Evolutionary conservation across 805 yeast species (phyloP).

Genomic region (Candida boleticola): DNA sequence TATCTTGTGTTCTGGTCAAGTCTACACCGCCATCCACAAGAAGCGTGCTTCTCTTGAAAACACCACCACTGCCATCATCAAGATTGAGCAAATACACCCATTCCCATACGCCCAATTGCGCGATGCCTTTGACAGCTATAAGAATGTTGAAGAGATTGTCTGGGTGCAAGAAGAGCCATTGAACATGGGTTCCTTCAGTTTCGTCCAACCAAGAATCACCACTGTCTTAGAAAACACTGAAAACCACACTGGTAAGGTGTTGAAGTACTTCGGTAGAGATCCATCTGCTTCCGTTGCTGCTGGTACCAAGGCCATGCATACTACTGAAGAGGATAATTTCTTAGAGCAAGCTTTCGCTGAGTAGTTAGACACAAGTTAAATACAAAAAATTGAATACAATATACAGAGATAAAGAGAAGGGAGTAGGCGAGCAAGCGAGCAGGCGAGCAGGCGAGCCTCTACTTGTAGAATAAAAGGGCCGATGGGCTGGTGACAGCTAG

Average conservation of each 20-base stretch:
- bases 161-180: constrained; percentile 99
- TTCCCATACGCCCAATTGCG: constrained; percentile 96
- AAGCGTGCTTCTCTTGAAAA: constrained; percentile 75
- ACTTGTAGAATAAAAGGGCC: too few species aligned
- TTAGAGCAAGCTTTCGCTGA: constrained; percentile 65
- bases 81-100: constrained; percentile 94
- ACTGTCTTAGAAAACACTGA: constrained; percentile 77
- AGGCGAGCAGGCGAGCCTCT: too few species aligned
- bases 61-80: constrained; percentile 83
- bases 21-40: constrained; percentile 87
- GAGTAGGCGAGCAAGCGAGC: too few species aligned
- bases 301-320: constrained; percentile 87
- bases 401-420: too few species aligned
- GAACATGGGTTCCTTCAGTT: constrained; percentile 91
- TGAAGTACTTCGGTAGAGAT: constrained; percentile 95
- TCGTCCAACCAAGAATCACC: constrained; percentile 75
- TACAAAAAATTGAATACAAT: constrained; percentile 1
- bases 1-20: constrained; percentile 89
- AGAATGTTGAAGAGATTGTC: constrained; percentile 81
- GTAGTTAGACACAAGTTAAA: constrained; percentile 9
- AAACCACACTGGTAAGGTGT: constrained; percentile 51
- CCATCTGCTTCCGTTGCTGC: constrained; percentile 99
- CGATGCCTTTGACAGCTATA: constrained; percentile 77
- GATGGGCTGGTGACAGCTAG: too few species aligned
- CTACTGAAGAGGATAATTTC: constrained; percentile 85